These are phyloP conservation scores for Pestalotiopsis sp. DNA, from an alignment of 2,329 filamentous ascomycete species.

Conservation along the genomic window DNA sequence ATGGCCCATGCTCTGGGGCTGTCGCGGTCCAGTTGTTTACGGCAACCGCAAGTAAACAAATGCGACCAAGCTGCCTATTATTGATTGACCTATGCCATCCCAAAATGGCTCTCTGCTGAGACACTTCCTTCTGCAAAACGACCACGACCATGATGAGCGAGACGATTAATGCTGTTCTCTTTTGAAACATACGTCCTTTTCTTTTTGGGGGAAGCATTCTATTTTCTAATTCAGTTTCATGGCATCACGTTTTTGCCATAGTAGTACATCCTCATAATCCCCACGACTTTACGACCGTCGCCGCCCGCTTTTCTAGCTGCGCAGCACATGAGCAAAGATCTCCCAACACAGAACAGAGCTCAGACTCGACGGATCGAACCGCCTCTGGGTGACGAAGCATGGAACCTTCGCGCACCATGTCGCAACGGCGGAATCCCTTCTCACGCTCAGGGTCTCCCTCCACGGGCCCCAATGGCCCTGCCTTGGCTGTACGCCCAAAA, in stretches of 20 bases:
- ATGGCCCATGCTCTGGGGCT: not conserved
- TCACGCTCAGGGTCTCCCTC: slow-evolving; percentile 70
- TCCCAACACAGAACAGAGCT: not conserved
- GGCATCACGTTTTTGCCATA: slow-evolving; percentile 4
- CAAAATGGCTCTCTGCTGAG: not conserved
- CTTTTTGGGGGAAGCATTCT: not conserved
- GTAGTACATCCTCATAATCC: not conserved
- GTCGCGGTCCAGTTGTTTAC: slow-evolving; percentile 7
- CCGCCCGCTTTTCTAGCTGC: not conserved
- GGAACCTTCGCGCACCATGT: slow-evolving; percentile 50
- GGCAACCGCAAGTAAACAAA: slow-evolving; percentile 15
- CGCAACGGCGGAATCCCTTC: slow-evolving; percentile 81
- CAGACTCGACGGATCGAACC: not conserved
- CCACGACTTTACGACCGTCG: not conserved
- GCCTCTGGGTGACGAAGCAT: not conserved
- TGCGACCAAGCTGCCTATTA: not conserved
- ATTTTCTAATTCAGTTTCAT: slow-evolving; percentile 10
- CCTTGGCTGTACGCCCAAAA: slow-evolving; percentile 62
- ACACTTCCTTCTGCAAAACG: not conserved
- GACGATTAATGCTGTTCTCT: slow-evolving; percentile 12
- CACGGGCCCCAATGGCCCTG: slow-evolving; percentile 51
- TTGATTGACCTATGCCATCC: not conserved
- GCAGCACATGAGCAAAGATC: not conserved
- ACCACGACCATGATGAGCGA: slow-evolving; percentile 2
- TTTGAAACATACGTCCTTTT: slow-evolving; percentile 6